phyloP scores from a whole-genome alignment of 2,329 filamentous ascomycete species.

The Sporothrix protearum region DNA sequence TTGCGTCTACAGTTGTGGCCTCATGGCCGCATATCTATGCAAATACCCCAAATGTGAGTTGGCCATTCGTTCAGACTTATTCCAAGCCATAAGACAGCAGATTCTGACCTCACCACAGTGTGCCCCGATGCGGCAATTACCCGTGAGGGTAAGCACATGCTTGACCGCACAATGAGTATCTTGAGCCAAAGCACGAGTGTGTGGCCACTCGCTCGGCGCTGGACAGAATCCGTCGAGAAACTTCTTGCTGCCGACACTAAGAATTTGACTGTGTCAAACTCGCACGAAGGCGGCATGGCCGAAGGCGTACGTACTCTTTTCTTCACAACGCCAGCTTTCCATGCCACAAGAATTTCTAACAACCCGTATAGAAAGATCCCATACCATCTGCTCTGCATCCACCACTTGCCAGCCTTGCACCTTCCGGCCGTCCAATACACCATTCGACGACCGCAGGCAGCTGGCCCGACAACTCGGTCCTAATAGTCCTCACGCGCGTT shows the following conservation, averaged over 20 bases:
- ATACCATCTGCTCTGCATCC: slow-evolving; percentile 30
- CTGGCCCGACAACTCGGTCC: slow-evolving; percentile 19
- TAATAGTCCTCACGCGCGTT: slow-evolving; percentile 17
- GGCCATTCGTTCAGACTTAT: background rate
- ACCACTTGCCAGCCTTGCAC: slow-evolving; percentile 24
- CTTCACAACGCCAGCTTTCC: background rate
- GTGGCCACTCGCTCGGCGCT: slow-evolving; percentile 50
- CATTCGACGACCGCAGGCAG: slow-evolving; percentile 25
- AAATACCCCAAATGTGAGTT: slow-evolving; percentile 38
- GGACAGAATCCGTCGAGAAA: slow-evolving; percentile 46
- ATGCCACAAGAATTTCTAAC: background rate
- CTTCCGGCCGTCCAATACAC: slow-evolving; percentile 25
- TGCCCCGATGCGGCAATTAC: slow-evolving; percentile 41
- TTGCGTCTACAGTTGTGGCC: slow-evolving; percentile 50
- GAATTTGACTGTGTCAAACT: slow-evolving; percentile 33
- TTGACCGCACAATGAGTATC: slow-evolving; percentile 43
- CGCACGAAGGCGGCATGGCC: slow-evolving; percentile 46
- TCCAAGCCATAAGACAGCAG: background rate
- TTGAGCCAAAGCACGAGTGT: slow-evolving; percentile 46
- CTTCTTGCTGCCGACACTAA: slow-evolving; percentile 43
- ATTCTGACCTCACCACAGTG: slow-evolving; percentile 33
- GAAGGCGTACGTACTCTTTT: slow-evolving; percentile 39
- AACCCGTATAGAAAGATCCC: slow-evolving; percentile 28
- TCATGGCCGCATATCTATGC: slow-evolving; percentile 49
- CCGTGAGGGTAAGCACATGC: slow-evolving; percentile 43